Evolutionary conservation across 495 filamentous ascomycete species (phyloP), one percentile per base, ranked within the genome.

Genomic region (Podospora fimiseda): DNA sequence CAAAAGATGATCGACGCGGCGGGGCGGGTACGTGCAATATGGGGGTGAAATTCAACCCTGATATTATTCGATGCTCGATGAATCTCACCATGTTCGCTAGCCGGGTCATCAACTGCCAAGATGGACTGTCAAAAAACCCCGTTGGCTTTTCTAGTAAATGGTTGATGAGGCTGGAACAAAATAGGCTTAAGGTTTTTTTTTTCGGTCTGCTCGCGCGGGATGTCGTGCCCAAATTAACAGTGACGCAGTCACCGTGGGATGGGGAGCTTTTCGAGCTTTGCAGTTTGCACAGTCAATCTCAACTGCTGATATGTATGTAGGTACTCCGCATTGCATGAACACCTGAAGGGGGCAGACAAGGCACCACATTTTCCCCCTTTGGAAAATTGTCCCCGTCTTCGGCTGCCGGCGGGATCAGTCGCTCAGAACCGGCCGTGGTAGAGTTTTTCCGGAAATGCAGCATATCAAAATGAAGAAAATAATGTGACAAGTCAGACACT

Each of bases 41-140:
- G 51, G 30, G 19, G 15, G 23, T 47, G 20, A 48, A 53, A 65
- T 60, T 62, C 43, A 60, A 60, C 62, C 57, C 62, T 54, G 59
- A 57, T 19, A 18, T 19, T 44, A 3, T 44, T 22, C 42, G 42
- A 55, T 46, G 50, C 52, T 53, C 23, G 52, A 36, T 41, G 27
- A 45, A 46, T 27, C 21, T 16, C 9, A 51, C 42, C 50, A 44
- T 41, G 23, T 14, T 54, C 42, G 61, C 47, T 53, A 50, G 59
- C 58, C 56, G 39, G 48, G 42, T 44, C 38, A 58, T 20, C 23
- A n/a, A 13, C 43, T 36, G 55, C 51, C 58, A 59, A 58, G 53
- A 23, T 45, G 23, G 24, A 40, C n/a, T 50, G 48, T 33, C n/a
- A n/a, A 44, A 46, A 51, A 36, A 43, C 22, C 15, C 43, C 18